These are phyloP conservation scores for Mycena polygramma DNA, from an alignment of 768 basidiomycete genomes.

Conservation along the genomic window DNA sequence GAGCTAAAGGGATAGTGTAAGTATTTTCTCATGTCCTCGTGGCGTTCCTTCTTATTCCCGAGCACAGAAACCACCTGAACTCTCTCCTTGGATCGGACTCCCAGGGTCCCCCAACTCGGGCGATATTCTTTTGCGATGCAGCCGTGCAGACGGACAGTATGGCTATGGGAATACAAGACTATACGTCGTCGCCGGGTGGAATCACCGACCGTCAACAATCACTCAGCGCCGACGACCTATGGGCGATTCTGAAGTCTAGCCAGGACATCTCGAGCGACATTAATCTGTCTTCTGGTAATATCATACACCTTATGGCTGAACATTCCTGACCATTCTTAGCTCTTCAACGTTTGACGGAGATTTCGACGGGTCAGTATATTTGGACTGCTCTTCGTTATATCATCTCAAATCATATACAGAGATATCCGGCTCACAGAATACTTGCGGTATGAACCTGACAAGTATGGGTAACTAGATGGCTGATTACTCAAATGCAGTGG, in stretches of 20 bases:
- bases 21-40: constrained; percentile 38
- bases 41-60: constrained; percentile 4
- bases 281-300: constrained; percentile 70
- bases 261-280: constrained; percentile 83
- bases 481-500: constrained; percentile 53
- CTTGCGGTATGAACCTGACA: constrained; percentile 58
- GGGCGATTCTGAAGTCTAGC: constrained; percentile 80
- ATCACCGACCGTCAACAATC: constrained; percentile 67
- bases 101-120: constrained; percentile 63
- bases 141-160: constrained; percentile 73
- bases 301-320: constrained; percentile 19
- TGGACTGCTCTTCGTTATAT: not conserved
- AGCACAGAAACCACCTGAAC: constrained; percentile 63
- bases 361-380: constrained; percentile 66
- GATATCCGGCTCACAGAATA: constrained; percentile 75
- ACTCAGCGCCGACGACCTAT: constrained; percentile 72
- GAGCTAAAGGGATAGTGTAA: constrained; percentile 79
- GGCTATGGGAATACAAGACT: constrained; percentile 42
- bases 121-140: constrained; percentile 69
- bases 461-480: not conserved
- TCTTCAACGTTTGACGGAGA: constrained; percentile 77
- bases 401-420: constrained; percentile 52
- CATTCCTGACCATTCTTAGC: constrained; percentile 49
- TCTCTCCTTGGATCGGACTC: constrained; percentile 59
- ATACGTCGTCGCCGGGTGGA: constrained; percentile 48